Evolutionary conservation across 2,329 filamentous ascomycete species (phyloP).

Genomic region (Mycosphaerella arachidis): DNA sequence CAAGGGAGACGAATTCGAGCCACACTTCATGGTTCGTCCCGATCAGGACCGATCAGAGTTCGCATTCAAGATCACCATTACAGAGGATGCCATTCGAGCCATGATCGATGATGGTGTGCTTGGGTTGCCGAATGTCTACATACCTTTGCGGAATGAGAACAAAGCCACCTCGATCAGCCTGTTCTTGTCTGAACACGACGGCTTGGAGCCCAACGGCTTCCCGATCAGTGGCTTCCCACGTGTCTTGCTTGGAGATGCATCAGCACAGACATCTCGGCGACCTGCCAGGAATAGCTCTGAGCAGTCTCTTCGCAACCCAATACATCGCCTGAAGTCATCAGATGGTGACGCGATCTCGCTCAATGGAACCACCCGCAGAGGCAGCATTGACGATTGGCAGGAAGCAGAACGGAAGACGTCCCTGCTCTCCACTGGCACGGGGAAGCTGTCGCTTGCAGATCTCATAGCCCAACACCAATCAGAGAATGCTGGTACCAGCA

Average conservation of each 20-base stretch:
- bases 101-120: slow-evolving; percentile 32
- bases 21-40: slow-evolving; percentile 32
- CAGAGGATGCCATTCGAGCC: slow-evolving; percentile 23
- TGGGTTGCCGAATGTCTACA: slow-evolving; percentile 29
- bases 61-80: slow-evolving; percentile 25
- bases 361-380: slow-evolving; percentile 18
- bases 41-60: slow-evolving; percentile 20
- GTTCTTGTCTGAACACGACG: slow-evolving; percentile 31
- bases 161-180: slow-evolving; percentile 32
- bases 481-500: slow-evolving; percentile 17
- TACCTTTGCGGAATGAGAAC: slow-evolving; percentile 30
- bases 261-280: slow-evolving; percentile 13
- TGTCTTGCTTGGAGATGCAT: slow-evolving; percentile 29
- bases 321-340: slow-evolving; percentile 8
- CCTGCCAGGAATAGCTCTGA: slow-evolving; percentile 24
- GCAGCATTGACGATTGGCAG: slow-evolving; percentile 21
- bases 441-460: slow-evolving; percentile 29
- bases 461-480: slow-evolving; percentile 29
- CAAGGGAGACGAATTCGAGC: slow-evolving; percentile 30
- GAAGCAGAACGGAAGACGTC: slow-evolving; percentile 21
- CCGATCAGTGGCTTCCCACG: slow-evolving; percentile 36
- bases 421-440: neutral
- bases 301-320: slow-evolving; percentile 13
- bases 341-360: slow-evolving; percentile 27
- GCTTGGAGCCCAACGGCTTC: slow-evolving; percentile 31